phyloP scores from a whole-genome alignment of 192 early-diverging fungal species.

The Radiomyces spectabilis region DNA sequence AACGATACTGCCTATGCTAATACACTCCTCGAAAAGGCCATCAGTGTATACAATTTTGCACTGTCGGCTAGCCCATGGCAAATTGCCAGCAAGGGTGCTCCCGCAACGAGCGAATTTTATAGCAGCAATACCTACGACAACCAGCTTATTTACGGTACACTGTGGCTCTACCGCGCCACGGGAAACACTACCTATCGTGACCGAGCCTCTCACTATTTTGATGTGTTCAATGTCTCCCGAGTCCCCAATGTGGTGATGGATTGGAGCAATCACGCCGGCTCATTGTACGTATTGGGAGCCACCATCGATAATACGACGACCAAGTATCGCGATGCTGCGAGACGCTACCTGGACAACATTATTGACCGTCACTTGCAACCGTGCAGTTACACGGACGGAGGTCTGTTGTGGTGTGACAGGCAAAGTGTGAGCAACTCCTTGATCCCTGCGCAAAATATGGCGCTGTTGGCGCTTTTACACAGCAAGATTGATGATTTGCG shows the following conservation, averaged over 20 bases:
- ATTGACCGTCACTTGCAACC: too few species aligned
- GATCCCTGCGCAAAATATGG: constrained; percentile 5
- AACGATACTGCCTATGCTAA: constrained; percentile 31
- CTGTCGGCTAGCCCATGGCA: constrained; percentile 30
- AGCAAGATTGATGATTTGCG: too few species aligned
- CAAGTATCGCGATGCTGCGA: constrained; percentile 27
- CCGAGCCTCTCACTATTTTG: constrained; percentile 25
- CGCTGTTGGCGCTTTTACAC: constrained; percentile 15
- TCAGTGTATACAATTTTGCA: constrained; percentile 30
- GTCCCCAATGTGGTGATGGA: constrained; percentile 20
- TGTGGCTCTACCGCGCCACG: constrained; percentile 43
- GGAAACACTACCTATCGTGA: constrained; percentile 22
- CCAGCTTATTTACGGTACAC: constrained; percentile 39
- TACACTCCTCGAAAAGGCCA: constrained; percentile 32
- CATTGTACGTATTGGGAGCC: constrained; percentile 31
- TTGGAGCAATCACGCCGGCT: constrained; percentile 36
- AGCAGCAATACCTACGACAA: constrained; percentile 28
- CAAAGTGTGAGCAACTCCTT: constrained; percentile 3
- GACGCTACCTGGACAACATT: constrained; percentile 1
- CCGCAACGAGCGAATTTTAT: constrained; percentile 26
- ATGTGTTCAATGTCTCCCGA: constrained; percentile 19
- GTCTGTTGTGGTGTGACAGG: constrained; percentile 17
- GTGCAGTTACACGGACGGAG: constrained; percentile 16
- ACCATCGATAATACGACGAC: constrained; percentile 7
- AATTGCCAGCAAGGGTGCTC: constrained; percentile 20